Base-by-base conservation (phyloP, 202 grass and related monocot genomes). In the Setaria viridis region DNA sequence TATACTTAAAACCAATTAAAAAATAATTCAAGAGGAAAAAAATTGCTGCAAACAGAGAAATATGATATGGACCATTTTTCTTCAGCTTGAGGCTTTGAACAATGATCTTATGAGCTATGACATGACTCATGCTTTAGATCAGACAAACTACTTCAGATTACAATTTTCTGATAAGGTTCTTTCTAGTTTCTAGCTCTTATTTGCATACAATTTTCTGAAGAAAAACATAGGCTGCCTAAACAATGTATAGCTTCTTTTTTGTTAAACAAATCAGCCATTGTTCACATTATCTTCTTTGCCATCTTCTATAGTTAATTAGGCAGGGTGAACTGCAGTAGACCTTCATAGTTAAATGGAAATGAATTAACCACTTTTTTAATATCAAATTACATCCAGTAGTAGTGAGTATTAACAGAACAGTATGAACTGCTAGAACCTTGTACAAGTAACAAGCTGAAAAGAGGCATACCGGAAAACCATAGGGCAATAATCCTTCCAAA, bases 401-500 rank as follows among this genome's bases (percentile, higher is more conserved):
- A 77, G 16, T 13, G 77, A 7, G 9, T 4, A 81, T 29, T 16
- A 76, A 9, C 9, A 85, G 19, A 77, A 51, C 17, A 45, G 42
- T 85, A 77, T 60, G 30, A 78, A 81, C 34, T 37, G 7, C 1
- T 58, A 57, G 55, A 72, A 48, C 67, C 35, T 59, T 59, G 10
- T 56, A 77, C 34, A 84, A 42, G 57, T 39, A 82, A 33, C 46
- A 74, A 77, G 86, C 59, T 82, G 37, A 53, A 91, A 70, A 84
- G 68, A 69, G 56, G 45, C 71, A 65, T 93, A 94, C 93, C 97
- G 85, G 90, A 99, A 99, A 69, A 94, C 97, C 97, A 99, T 99
- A 64, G 93, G 97, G 55, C 97, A 99, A 71, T 99, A 96, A 62
- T 99, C 97, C 88, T 99, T 99, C 97, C 97, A 99, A 85, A 93